Evolutionary conservation across 306 rosid genomes (phyloP), one percentile per base, ranked within the genome.

Genomic region (Parietaria judaica): DNA sequence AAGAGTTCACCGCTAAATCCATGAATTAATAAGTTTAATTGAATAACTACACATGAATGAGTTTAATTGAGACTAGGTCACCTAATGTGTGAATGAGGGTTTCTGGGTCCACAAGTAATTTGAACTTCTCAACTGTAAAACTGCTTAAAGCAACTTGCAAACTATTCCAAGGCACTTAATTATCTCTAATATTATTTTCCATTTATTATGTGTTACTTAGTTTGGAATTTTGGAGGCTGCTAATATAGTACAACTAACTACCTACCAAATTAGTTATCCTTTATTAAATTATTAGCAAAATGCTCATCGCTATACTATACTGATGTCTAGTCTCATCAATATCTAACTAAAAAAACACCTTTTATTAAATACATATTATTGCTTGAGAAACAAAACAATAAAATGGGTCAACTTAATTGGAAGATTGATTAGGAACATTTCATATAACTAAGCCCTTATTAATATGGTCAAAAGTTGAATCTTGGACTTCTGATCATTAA

Each of bases 121-220:
- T 70, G 69, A 70, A 74, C 84, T 79, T 70, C 48, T 64, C 79
- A 83, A 81, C 84, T 68, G 67, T 77, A 66, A 43, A 75, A 71
- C 76, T 66, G 62, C 76, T 68, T 12, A 73, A 82, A 85, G 76
- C 82, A 79, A 69, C 79, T 76, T 77, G 76, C 79, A 66, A 79
- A 69, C 79, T 76, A 69, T 64, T 76, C 68, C 64, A 74, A 60
- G 78, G 70, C 60, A 65, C 69, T 54, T 3, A 54, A 54, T 56
- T 74, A 58, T 39, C 44, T 7, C 44, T n/a, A n/a, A n/a, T 39
- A 5, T 51, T 5, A 31, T 31, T 36, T 4, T 35, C 13, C 12
- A 14, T 66, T 58, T 51, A n/a, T n/a, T n/a, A n/a, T n/a, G n/a
- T 51, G 60, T 64, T 45, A 6, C 16, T 14, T 44, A 67, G 73